phyloP scores from a whole-genome alignment of 768 basidiomycete species.

The Kwoniella mangroviensis region DNA sequence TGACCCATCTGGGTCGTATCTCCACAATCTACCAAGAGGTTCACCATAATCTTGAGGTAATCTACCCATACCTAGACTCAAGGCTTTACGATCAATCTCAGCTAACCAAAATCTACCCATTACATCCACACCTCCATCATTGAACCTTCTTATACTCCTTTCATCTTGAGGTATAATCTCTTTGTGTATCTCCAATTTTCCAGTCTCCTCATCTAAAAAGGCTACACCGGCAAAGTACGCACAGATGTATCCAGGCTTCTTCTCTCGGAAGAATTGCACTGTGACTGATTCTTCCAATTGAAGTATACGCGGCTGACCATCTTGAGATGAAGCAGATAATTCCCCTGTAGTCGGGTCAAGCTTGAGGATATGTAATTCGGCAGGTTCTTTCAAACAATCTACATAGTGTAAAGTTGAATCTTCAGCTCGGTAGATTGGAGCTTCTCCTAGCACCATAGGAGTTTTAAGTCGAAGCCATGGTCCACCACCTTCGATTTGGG shows the following conservation, averaged over 20 bases:
- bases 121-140: slow-evolving; percentile 34
- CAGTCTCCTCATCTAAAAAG: slow-evolving; percentile 27
- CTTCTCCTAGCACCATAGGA: slow-evolving; percentile 29
- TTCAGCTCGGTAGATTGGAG: slow-evolving; percentile 28
- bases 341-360: slow-evolving; percentile 23
- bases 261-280: slow-evolving; percentile 32
- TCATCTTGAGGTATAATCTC: slow-evolving; percentile 35
- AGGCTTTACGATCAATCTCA: slow-evolving; percentile 33
- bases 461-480: slow-evolving; percentile 27
- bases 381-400: slow-evolving; percentile 35
- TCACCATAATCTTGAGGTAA: slow-evolving; percentile 26
- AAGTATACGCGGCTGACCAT: slow-evolving; percentile 13
- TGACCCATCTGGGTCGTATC: slow-evolving; percentile 31
- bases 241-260: slow-evolving; percentile 31
- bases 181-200: slow-evolving; percentile 29
- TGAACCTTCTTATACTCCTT: slow-evolving; percentile 27
- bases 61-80: slow-evolving; percentile 22
- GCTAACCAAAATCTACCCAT: slow-evolving; percentile 35
- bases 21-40: slow-evolving; percentile 27
- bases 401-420: slow-evolving; percentile 35
- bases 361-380: slow-evolving; percentile 30
- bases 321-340: neutral
- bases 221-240: slow-evolving; percentile 34
- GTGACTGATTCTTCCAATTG: slow-evolving; percentile 33
- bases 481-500: slow-evolving; percentile 26